phyloP scores from a whole-genome alignment of 2,329 filamentous ascomycete species.

The Monilinia fructicola region DNA sequence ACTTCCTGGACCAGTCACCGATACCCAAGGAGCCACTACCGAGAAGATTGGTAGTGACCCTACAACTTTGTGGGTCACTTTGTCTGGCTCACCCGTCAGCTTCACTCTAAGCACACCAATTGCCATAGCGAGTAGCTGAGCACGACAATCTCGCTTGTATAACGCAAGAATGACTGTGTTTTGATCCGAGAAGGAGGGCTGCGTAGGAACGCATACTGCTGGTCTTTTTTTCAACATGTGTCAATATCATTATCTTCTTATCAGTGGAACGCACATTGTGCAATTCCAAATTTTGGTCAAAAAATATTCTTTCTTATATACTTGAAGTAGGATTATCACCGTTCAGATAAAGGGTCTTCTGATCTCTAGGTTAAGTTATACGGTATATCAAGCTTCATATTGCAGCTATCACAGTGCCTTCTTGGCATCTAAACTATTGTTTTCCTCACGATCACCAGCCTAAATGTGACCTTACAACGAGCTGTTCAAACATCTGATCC shows the following conservation, averaged over 20 bases:
- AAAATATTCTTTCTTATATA: slow-evolving; percentile 2
- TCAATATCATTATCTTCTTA: slow-evolving; percentile 17
- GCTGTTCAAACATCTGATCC: neutral
- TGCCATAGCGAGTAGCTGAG: slow-evolving; percentile 4
- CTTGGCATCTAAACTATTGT: neutral
- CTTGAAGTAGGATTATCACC: slow-evolving; percentile 17
- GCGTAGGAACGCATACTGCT: neutral
- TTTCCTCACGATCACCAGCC: neutral
- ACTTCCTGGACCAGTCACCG: slow-evolving; percentile 40
- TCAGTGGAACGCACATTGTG: slow-evolving; percentile 7
- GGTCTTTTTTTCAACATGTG: neutral
- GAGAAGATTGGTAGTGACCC: slow-evolving; percentile 56
- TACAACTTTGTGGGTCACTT: slow-evolving; percentile 50
- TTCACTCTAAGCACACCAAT: slow-evolving; percentile 40
- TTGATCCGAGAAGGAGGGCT: slow-evolving; percentile 3
- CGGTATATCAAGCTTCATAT: neutral
- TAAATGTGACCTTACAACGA: neutral
- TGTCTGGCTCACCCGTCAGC: slow-evolving; percentile 48
- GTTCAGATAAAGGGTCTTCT: slow-evolving; percentile 2
- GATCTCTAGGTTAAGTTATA: neutral
- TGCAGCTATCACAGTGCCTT: neutral
- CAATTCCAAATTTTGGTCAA: neutral
- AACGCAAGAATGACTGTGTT: neutral
- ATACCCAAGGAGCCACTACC: slow-evolving; percentile 28
- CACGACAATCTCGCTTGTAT: neutral